Conservation (phyloP, 192 early-diverging fungal species). For the Phlyctochytrium bullatum region DNA sequence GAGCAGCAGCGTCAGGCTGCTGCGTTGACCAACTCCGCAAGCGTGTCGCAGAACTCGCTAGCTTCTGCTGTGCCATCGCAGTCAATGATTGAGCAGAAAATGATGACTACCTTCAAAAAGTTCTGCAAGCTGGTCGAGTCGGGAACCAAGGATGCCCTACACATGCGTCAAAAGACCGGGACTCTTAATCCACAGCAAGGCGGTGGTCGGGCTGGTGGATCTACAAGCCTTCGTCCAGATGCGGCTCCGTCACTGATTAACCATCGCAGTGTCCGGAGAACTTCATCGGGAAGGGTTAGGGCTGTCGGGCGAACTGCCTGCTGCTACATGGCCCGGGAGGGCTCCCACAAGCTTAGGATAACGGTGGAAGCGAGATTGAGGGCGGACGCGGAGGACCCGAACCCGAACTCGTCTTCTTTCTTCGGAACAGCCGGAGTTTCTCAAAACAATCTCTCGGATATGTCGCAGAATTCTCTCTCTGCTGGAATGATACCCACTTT, state of each 20-base stretch:
- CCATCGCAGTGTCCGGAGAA: constrained; percentile 16
- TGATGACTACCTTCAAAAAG: constrained; percentile 10
- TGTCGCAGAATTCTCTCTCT: neutral
- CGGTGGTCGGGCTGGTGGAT: neutral
- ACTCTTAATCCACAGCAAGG: neutral
- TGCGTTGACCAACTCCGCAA: neutral
- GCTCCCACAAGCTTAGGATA: constrained; percentile 23
- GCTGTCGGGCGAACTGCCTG: constrained; percentile 24
- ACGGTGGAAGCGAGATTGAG: constrained; percentile 26
- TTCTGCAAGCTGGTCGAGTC: constrained; percentile 5
- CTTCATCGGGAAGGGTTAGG: constrained; percentile 20
- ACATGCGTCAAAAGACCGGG: neutral
- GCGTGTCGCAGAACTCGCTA: neutral
- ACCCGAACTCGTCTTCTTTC: neutral
- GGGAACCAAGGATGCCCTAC: constrained; percentile 2
- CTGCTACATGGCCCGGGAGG: constrained; percentile 27
- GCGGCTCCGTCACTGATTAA: constrained; percentile 1
- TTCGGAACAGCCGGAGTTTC: neutral
- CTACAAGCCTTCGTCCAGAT: neutral
- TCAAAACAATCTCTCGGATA: neutral
- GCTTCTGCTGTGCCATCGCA: neutral
- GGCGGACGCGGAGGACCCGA: constrained; percentile 6
- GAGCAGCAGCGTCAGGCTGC: neutral
- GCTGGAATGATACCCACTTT: neutral
- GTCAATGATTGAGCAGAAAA: constrained; percentile 1